Evolutionary conservation across 768 basidiomycete genomes (phyloP), one percentile per base, ranked within the genome.

Genomic region (Gymnopilus dilepis): DNA sequence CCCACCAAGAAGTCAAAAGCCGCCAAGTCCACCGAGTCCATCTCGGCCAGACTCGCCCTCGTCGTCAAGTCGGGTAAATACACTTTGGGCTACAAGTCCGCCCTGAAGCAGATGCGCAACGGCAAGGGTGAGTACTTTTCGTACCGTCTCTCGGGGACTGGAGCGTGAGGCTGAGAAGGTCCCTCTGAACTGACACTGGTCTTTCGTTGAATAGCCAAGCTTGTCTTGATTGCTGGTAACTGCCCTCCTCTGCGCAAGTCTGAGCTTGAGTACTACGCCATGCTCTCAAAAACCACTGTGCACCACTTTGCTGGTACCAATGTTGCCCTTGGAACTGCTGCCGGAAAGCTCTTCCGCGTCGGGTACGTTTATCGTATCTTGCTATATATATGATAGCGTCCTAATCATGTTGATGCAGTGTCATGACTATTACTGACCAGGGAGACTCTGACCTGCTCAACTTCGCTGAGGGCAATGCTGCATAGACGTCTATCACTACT

Each of bases 61-160:
- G 96, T 97, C 76, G 95, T 98, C 77, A 99, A 99, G 86, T 98
- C 96, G 67, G 97, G 97, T 68, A 97, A 98, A 80, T 99, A 95
- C 88, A 84, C 86, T 57, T 84, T 99, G 64, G 97, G 97, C 63
- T 98, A 98, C 90, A 99, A 99, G 82, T 94, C 94, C 64, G 94
- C 96, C 55, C 84, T 99, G 73, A 98, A 99, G 87, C 90, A 94
- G 80, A 97, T 99, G 93, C 92, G 97, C 74, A 91, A 79, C 65
- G 96, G 97, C 76, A 97, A 97, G 86, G 94, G 97, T 98, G 78
- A 85, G 95, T 72, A 56, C 56, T 57, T 61, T 22, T 73, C 72
- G 72, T 65, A 69, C 78, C 77, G 76, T 84, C 80, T 84, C 85
- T 81, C 83, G 86, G 92, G 93, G 94, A 88, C 94, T 94, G 94